Base-by-base conservation (phyloP, 352 stramenopile genomes). In the Pythium utonaiense region DNA sequence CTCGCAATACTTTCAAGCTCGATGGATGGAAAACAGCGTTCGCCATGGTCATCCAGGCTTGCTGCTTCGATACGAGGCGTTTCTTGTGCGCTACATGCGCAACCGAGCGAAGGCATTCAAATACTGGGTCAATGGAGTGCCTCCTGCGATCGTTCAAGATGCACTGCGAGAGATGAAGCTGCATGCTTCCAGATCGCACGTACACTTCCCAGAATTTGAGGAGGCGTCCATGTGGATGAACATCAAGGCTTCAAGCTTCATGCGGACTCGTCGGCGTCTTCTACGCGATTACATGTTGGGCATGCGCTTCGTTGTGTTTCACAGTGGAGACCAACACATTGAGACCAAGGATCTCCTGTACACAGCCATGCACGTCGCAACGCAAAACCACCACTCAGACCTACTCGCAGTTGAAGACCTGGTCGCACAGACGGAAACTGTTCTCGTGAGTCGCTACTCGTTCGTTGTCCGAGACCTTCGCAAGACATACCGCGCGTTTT, bases 21-120 rank as follows among this genome's bases (percentile, higher is more conserved):
- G 78, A 17, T 77, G 76, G 69, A 56, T 59, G 19, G 53, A 60
- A 27, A 86, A 81, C 36, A 16, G 74, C 16, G 34, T 57, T 4
- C 34, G 50, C 8, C 75, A 83, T 31, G 80, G 70, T 1, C 66
- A 80, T 55, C 28, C 60, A 7, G 75, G 78, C 6, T 25, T 88
- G 22, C 57, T 88, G 55, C 60, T 80, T 33, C 75, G 77, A 41
- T 88, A 91, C 49, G 81, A 91, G 42, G 55, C 60, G 6, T 91
- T 85, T 48, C 62, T 91, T 25, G 56, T 70, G 38, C 71, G 54
- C 10, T 84, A 65, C 54, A 53, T 89, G 28, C 74, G 66, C 27
- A 64, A 67, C 16, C 65, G 71, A 60, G 55, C 49, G 47, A 71
- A 61, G 41, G 19, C 16, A 6, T 57, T 8, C 7, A 52, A 60